Conservation (phyloP, 805 yeast species). For the Yarrowia phangngaensis region DNA sequence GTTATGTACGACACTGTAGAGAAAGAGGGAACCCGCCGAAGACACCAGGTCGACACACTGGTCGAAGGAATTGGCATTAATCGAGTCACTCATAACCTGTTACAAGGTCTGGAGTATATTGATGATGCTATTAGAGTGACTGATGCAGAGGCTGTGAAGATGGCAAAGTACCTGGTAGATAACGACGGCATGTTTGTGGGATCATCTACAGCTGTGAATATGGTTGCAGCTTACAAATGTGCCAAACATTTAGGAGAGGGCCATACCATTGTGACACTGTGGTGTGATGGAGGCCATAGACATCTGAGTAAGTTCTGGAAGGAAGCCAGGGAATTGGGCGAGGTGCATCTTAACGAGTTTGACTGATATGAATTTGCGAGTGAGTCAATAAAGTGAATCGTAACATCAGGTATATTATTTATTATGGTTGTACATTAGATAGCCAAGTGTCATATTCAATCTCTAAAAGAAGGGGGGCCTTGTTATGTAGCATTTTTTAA, state of each 20-base stretch:
- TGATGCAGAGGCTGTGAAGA: slow-evolving; percentile 75
- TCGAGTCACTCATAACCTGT: slow-evolving; percentile 77
- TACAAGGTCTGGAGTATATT: slow-evolving; percentile 61
- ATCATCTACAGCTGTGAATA: slow-evolving; percentile 87
- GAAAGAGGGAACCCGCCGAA: slow-evolving; percentile 84
- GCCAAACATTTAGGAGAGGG: slow-evolving; percentile 56
- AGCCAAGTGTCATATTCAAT: no score
- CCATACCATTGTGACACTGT: slow-evolving; percentile 70
- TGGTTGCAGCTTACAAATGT: slow-evolving; percentile 75
- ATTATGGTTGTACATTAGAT: no score
- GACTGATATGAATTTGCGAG: no score
- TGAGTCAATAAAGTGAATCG: no score
- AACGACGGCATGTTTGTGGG: slow-evolving; percentile 91
- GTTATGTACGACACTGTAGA: slow-evolving; percentile 91
- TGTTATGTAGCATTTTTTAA: no score
- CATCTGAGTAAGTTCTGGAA: slow-evolving; percentile 92
- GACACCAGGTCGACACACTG: slow-evolving; percentile 94
- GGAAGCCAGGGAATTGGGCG: neutral
- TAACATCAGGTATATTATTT: no score
- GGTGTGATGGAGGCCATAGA: slow-evolving; percentile 89
- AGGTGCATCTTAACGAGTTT: slow-evolving; percentile 2
- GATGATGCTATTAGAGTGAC: slow-evolving; percentile 77
- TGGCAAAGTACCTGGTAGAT: slow-evolving; percentile 80
- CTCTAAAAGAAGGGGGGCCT: no score
- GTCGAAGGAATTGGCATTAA: slow-evolving; percentile 93